These are phyloP conservation scores for Termitomyces sp. DNA, from an alignment of 768 basidiomycete species.

Conservation along the genomic window DNA sequence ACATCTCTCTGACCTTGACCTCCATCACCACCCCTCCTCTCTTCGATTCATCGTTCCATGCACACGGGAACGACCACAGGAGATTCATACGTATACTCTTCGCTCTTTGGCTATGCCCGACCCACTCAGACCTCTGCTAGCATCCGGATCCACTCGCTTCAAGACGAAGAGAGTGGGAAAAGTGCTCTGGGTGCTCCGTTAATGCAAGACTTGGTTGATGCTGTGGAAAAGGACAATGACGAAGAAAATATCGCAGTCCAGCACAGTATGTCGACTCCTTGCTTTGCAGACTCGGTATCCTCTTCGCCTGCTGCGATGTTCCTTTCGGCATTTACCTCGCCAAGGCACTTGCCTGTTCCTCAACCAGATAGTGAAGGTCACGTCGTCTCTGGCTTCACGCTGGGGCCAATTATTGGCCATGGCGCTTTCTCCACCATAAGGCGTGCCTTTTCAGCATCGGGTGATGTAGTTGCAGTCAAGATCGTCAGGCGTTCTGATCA, in stretches of 20 bases:
- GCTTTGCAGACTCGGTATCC: constrained; percentile 17
- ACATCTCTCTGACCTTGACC: constrained; percentile 1
- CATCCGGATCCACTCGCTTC: constrained; percentile 1
- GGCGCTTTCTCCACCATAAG: constrained; percentile 83
- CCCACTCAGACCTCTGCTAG: constrained; percentile 2
- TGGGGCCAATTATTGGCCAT: constrained; percentile 71
- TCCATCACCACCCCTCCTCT: constrained; percentile 1
- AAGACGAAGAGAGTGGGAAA: constrained; percentile 8
- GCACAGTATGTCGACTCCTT: constrained; percentile 8
- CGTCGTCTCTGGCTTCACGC: constrained; percentile 61
- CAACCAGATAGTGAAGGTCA: constrained; percentile 66
- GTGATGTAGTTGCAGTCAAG: constrained; percentile 75
- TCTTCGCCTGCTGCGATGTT: constrained; percentile 74
- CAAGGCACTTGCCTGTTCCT: constrained; percentile 22
- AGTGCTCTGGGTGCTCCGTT: constrained; percentile 17
- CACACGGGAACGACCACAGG: constrained; percentile 6
- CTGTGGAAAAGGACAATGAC: not conserved
- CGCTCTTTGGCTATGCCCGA: constrained; percentile 2
- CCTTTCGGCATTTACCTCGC: constrained; percentile 56
- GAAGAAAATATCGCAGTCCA: not conserved
- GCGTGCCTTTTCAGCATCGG: constrained; percentile 59
- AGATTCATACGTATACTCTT: constrained; percentile 1
- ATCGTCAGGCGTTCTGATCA: constrained; percentile 64
- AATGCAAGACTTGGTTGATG: constrained; percentile 5
- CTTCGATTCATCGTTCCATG: constrained; percentile 7